phyloP scores from a whole-genome alignment of 1,284 basidiomycete genomes.

The Apiotrichum siamense region DNA sequence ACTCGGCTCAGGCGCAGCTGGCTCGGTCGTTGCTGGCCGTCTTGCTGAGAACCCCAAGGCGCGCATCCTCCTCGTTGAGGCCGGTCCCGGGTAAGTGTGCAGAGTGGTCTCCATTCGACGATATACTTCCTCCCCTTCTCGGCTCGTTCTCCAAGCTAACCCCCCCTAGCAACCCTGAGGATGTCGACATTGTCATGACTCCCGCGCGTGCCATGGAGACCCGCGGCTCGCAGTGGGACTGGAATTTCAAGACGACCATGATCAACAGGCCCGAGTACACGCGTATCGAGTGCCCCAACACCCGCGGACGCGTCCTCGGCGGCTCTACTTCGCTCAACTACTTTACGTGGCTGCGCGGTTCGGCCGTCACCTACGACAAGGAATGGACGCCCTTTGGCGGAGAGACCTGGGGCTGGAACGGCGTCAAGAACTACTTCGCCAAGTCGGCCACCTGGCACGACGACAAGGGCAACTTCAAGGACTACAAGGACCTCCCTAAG shows the following conservation, averaged over 20 bases:
- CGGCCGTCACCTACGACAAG: conserved; percentile 54
- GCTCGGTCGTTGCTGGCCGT: conserved; percentile 56
- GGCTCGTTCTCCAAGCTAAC: no score
- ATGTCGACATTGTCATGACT: conserved; percentile 53
- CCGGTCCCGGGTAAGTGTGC: conserved; percentile 41
- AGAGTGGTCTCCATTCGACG: not conserved
- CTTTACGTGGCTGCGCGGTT: conserved; percentile 56
- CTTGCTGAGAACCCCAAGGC: conserved; percentile 53
- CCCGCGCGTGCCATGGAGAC: conserved; percentile 52
- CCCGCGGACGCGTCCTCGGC: conserved; percentile 56
- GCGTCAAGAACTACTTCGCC: conserved; percentile 14
- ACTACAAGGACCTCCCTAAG: conserved; percentile 1
- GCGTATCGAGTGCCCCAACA: conserved; percentile 11
- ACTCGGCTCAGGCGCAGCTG: conserved; percentile 56
- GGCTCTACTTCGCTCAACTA: conserved; percentile 60
- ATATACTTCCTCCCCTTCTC: not conserved
- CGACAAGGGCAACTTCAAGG: conserved; percentile 7
- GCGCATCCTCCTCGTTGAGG: conserved; percentile 57
- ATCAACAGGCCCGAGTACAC: conserved; percentile 13
- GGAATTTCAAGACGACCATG: conserved; percentile 16
- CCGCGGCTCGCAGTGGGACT: conserved; percentile 12
- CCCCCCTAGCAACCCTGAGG: conserved; percentile 49
- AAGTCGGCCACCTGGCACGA: conserved; percentile 10
- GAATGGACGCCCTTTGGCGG: conserved; percentile 42
- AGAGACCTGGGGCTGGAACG: conserved; percentile 6